phyloP scores from a whole-genome alignment of 2,329 filamentous ascomycete species.

The Talaromyces sp. region DNA sequence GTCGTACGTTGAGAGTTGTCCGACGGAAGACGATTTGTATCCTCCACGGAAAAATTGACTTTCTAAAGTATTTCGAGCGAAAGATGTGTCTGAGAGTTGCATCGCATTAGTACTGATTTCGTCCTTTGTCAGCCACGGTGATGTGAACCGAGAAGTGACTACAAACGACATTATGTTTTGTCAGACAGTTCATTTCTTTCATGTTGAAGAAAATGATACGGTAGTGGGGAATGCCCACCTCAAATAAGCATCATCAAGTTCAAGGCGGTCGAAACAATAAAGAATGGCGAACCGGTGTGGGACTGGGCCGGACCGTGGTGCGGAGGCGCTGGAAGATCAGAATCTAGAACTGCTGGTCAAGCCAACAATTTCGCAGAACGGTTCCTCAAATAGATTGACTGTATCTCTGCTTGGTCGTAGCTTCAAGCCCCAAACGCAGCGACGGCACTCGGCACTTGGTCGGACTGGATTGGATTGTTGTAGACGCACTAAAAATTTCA shows the following conservation, averaged over 20 bases:
- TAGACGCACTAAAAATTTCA: constrained; percentile 5
- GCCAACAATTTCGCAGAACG: constrained; percentile 1
- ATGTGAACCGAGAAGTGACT: constrained; percentile 11
- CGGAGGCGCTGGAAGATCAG: background rate
- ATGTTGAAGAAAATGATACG: background rate
- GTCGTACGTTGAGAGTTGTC: constrained; percentile 21
- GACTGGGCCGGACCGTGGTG: constrained; percentile 3
- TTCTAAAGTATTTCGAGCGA: constrained; percentile 31
- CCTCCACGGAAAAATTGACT: constrained; percentile 23
- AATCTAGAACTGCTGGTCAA: constrained; percentile 9
- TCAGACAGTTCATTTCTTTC: background rate
- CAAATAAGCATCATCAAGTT: constrained; percentile 15
- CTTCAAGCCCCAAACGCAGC: background rate
- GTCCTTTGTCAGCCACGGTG: constrained; percentile 7
- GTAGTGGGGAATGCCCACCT: constrained; percentile 7
- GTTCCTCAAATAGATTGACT: background rate
- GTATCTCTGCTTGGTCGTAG: constrained; percentile 1
- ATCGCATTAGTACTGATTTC: constrained; percentile 28
- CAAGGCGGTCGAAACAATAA: background rate
- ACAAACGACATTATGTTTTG: constrained; percentile 13
- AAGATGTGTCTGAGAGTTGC: constrained; percentile 35
- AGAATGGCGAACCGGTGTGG: background rate
- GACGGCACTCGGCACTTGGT: constrained; percentile 7
- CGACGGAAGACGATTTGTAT: constrained; percentile 25
- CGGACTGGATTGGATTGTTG: constrained; percentile 6